Evolutionary conservation across 371 early-diverging fungal genomes (phyloP).

Genomic region (Mucor saturninus): DNA sequence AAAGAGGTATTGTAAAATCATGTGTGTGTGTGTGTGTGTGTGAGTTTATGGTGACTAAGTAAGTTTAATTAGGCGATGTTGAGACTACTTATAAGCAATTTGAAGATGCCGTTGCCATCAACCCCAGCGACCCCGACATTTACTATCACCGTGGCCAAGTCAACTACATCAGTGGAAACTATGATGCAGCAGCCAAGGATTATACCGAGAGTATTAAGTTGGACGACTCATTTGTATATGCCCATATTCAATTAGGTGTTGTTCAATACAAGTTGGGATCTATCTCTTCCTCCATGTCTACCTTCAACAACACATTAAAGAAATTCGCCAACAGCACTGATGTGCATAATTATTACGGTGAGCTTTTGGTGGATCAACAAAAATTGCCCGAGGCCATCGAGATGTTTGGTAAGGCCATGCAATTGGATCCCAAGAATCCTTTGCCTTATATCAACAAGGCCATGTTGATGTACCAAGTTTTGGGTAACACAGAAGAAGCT

Average conservation of each 20-base stretch:
- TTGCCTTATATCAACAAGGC: slow-evolving; percentile 96
- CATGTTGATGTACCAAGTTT: slow-evolving; percentile 85
- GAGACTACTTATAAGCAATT: slow-evolving; percentile 71
- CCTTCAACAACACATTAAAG: slow-evolving; percentile 80
- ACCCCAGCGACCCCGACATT: slow-evolving; percentile 75
- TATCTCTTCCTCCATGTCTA: slow-evolving; percentile 70
- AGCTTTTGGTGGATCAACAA: slow-evolving; percentile 90
- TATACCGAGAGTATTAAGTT: slow-evolving; percentile 83
- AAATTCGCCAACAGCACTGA: slow-evolving; percentile 86
- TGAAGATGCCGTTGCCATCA: slow-evolving; percentile 68
- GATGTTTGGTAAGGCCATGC: slow-evolving; percentile 80
- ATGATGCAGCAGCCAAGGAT: slow-evolving; percentile 81
- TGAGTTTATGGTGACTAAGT: not conserved
- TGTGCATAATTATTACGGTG: slow-evolving; percentile 96
- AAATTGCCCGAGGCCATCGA: slow-evolving; percentile 75
- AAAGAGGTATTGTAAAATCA: slow-evolving; percentile 54
- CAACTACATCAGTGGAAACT: slow-evolving; percentile 79
- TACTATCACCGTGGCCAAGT: slow-evolving; percentile 80
- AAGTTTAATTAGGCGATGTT: slow-evolving; percentile 53
- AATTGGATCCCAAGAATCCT: slow-evolving; percentile 75
- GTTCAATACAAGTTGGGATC: slow-evolving; percentile 92
- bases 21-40: no score
- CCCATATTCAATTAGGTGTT: slow-evolving; percentile 94
- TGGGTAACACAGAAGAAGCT: slow-evolving; percentile 76
- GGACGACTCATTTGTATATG: slow-evolving; percentile 85